Conservation (phyloP, 176 grass and related monocot genomes). For the Musa troglodytarum region DNA sequence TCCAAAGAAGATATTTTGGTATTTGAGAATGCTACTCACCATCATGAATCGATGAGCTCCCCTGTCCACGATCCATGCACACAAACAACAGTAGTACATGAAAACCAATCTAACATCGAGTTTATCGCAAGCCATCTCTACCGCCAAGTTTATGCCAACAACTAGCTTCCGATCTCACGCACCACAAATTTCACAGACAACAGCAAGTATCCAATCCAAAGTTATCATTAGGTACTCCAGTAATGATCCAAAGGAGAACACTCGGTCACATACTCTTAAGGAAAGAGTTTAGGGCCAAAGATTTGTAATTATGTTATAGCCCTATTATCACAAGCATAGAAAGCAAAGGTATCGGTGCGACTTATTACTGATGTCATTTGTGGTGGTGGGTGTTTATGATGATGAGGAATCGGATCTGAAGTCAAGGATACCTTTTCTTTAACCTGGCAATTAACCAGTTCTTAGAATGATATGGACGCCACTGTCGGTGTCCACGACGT, state of each 20-base stretch:
- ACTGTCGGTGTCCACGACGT: constrained; percentile 71
- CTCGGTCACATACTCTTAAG: neutral
- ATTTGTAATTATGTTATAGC: neutral
- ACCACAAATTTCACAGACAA: no score
- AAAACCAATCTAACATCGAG: no score
- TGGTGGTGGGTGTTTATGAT: neutral
- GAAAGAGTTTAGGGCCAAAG: neutral
- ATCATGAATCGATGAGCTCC: no score
- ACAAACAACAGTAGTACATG: no score
- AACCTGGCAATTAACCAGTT: constrained; percentile 37
- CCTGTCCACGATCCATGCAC: no score
- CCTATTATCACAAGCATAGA: neutral
- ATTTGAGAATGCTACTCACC: no score
- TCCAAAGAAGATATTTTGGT: no score
- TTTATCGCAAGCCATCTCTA: no score
- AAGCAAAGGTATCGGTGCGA: neutral
- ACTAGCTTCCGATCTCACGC: no score
- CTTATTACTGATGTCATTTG: neutral
- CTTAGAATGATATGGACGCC: constrained; percentile 87
- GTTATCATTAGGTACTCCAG: neutral
- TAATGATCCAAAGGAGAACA: neutral
- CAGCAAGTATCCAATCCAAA: neutral
- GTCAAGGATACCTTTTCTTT: neutral
- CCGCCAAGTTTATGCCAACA: no score
- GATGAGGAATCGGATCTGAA: neutral